Base-by-base conservation (phyloP, 768 basidiomycete species). In the Phanerochaete sordida region DNA sequence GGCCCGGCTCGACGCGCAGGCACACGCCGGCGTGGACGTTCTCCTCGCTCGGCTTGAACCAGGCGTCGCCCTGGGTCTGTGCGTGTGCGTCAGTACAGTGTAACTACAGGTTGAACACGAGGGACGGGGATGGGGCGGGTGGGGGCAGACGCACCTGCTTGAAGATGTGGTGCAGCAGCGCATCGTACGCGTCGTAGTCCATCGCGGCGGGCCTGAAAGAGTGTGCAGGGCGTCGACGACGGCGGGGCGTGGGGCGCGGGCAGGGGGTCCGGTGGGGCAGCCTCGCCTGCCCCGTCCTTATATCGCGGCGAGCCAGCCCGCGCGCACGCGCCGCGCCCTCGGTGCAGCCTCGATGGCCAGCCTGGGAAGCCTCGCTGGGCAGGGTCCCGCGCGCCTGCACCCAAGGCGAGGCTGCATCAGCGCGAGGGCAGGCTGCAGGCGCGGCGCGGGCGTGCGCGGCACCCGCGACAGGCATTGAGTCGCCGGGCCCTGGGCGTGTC, bases 31-130 rank as follows among this genome's bases (percentile, higher is more conserved):
- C 86, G 59, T 87, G 84, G 51, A 91, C 76, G 68, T 90, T 91
- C 73, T 93, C 90, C 66, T 90, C 87, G 0, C 88, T 83, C 2
- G 90, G 90, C 67, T 91, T 92, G 73, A 91, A 91, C 90, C 90
- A 92, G 12, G 90, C 86, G 60, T 91, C 89, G 3, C 86, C 84
- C 68, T 90, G 87, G 0, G 91, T 91, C 87, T 91, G 76, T n/a
- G 23, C 73, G 60, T 35, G 61, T 9, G 53, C 48, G 44, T 19
- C 8, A 24, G 44, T 8, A 26, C 1, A 50, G 27, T 19, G 11
- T 68, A 64, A 61, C 53, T 37, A 1, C 27, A 48, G 47, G 12
- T 13, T 23, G 39, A 50, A 21, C 23, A 23, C 19, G 24, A 57
- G 24, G 13, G 16, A 8, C 8, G 11, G 39, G 26, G 56, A 54